These are phyloP conservation scores for Panicum miliaceum DNA, from an alignment of 176 grass and related monocot genomes.

Conservation along the genomic window DNA sequence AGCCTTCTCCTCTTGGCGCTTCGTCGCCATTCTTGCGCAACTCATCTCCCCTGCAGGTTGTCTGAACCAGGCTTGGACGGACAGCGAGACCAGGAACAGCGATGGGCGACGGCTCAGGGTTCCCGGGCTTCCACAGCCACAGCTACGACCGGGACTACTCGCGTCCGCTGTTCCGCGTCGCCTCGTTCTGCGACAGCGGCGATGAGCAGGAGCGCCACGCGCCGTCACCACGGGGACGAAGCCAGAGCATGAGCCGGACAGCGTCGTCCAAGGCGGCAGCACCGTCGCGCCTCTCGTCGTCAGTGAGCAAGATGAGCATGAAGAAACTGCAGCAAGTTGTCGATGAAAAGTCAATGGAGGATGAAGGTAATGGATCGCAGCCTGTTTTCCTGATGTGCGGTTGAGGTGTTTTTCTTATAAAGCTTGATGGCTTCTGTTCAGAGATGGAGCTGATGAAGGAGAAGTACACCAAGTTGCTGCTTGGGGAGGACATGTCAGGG, in stretches of 20 bases:
- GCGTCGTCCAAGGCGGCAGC: constrained; percentile 34
- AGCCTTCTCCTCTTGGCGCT: background rate
- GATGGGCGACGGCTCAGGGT: constrained; percentile 47
- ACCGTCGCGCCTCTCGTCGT: constrained; percentile 28
- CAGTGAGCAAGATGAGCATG: constrained; percentile 51
- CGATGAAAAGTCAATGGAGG: constrained; percentile 39
- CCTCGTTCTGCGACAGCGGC: constrained; percentile 57
- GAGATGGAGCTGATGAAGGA: constrained; percentile 97
- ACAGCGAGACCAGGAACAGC: background rate
- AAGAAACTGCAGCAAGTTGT: constrained; percentile 48
- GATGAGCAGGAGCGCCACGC: constrained; percentile 30
- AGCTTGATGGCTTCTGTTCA: constrained; percentile 41
- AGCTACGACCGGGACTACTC: constrained; percentile 15
- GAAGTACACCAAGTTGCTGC: constrained; percentile 91
- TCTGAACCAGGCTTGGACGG: background rate
- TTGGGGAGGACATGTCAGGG: constrained; percentile 97
- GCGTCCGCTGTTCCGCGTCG: constrained; percentile 44
- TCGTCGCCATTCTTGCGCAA: background rate
- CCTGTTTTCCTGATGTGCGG: background rate
- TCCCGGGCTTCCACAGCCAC: constrained; percentile 49
- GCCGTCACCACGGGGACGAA: background rate
- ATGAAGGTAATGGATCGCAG: constrained; percentile 37
- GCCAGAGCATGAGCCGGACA: constrained; percentile 1
- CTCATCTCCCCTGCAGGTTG: constrained; percentile 22
- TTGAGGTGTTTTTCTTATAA: constrained; percentile 10